Base-by-base conservation (phyloP, 139 green algal genomes). In the Monoraphidium neglectum region DNA sequence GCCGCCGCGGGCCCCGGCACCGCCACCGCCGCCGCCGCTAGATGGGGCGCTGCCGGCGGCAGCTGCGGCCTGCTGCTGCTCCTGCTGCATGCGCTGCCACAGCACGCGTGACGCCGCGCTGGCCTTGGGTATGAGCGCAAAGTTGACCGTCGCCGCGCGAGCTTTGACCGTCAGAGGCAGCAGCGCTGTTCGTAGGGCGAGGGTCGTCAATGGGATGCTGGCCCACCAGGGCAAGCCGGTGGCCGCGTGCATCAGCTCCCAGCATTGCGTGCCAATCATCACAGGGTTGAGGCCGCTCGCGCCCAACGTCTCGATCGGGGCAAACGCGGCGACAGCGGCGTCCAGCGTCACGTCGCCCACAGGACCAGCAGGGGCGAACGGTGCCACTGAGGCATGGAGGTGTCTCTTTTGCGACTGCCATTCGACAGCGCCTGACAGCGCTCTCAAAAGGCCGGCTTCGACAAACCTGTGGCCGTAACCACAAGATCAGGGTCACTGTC, bases 171-270 rank as follows among this genome's bases (percentile, higher is more conserved):
- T 85, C 2, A 87, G 30, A 1, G 86, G 86, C 64, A 87, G 70
- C 59, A 91, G 76, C 59, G 69, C 65, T 21, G 77, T 38, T 5
- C 81, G 76, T 40, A 91, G 70, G 16, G 60, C 59, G 2, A 87
- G 21, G 1, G 86, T 87, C 54, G 75, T 80, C 23, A 83, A 24
- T 0, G 86, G 86, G 68, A 91, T 91, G 69, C 71, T 77, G 21
- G 78, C 78, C 69, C 73, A 87, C 86, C 86, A 91, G 18, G 86
- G 86, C n/a, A 88, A 72, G 6, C 81, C 80, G 3, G 64, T 80
- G 24, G 36, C 12, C 13, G 60, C 70, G 70, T 90, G 85, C 0
- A 81, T 53, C 3, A 59, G 26, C 72, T 90, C 82, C 79, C 78
- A 86, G 0, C 76, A n/a, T 70, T 78, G 74, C 51, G 53, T 76